Evolutionary conservation across 2,329 filamentous ascomycete genomes (phyloP), one percentile per base, ranked within the genome.

Genomic region (Fusarium sublunatum): DNA sequence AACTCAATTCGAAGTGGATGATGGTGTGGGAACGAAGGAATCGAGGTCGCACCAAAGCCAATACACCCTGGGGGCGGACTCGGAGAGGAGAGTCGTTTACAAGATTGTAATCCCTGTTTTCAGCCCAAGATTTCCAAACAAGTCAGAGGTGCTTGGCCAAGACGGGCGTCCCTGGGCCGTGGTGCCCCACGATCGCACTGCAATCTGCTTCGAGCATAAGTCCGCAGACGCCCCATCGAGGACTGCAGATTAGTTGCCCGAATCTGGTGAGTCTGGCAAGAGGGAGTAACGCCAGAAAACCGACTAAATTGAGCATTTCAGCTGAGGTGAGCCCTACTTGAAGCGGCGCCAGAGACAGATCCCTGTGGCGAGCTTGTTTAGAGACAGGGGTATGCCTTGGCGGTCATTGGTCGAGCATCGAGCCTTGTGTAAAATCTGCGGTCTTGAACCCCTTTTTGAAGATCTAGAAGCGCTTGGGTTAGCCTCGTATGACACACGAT

Each of bases 261-360:
- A 65, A 53, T 57, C 58, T 63, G 58, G 49, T 29, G 41, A 40
- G 44, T 52, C 59, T 70, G 60, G 58, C 40, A n/a, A n/a, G 66
- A 70, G 53, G 65, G 64, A 66, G 66, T 70, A 68, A 70, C 64
- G 61, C 68, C 66, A 69, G 66, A 66, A 53, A 47, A 44, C 53
- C 51, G 51, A 51, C 62, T 68, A 70, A 65, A 67, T 67, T 65
- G 70, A 67, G 64, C 61, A 57, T 67, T 73, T 75, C 75, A 76
- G 75, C 75, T 77, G 75, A 77, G 73, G 73, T 77, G 74, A 76
- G 74, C 73, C 72, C 69, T 73, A 75, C 68, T 66, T 59, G 57
- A 56, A 60, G 59, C 69, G 38, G 60, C 64, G 64, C 53, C 50
- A 69, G 60, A 65, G 46, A 48, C 48, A 46, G 46, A 61, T 41